Percentiles rank a stretch among this genome's conserved stretches.
Conservation (phyloP, 1,284 basidiomycete species). For the Microbotryum saponariae region DNA sequence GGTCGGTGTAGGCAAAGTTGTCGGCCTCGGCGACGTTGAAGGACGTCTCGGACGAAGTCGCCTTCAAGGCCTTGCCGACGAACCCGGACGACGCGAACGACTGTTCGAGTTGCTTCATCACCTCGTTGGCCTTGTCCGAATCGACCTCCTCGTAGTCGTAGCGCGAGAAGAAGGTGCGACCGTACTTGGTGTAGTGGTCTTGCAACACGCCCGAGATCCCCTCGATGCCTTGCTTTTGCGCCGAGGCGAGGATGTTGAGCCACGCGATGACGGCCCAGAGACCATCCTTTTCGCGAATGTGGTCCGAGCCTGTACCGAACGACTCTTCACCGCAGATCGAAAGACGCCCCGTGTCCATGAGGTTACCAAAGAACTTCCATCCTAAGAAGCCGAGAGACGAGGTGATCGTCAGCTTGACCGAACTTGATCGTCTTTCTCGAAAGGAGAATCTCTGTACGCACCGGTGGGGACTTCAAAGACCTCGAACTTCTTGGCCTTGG, state of each 20-base stretch:
- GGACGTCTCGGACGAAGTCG: conserved; percentile 56
- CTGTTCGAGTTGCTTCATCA: conserved; percentile 71
- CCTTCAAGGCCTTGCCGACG: conserved; percentile 57
- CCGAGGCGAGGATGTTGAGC: conserved; percentile 92
- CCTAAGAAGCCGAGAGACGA: conserved; percentile 48
- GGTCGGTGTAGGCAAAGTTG: conserved; percentile 95
- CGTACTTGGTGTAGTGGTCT: conserved; percentile 84
- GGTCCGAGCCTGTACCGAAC: conserved; percentile 98
- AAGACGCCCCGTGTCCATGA: conserved; percentile 95
- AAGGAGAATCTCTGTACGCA: conserved; percentile 41
- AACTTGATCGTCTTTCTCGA: not conserved
- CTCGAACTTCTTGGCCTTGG: conserved; percentile 86
- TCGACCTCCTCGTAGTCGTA: conserved; percentile 99
- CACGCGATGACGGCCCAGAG: conserved; percentile 95
- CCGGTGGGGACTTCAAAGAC: conserved; percentile 95
- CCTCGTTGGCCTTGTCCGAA: conserved; percentile 75
- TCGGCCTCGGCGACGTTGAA: conserved; percentile 74
- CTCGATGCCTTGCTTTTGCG: conserved; percentile 67
- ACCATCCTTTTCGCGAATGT: conserved; percentile 98
- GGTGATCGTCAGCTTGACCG: not conserved
- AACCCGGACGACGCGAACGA: conserved; percentile 60
- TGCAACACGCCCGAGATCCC: conserved; percentile 82
- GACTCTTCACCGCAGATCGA: conserved; percentile 99
- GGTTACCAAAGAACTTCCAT: conserved; percentile 99
- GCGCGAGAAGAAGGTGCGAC: conserved; percentile 94